These are phyloP conservation scores for Pichia kudriavzevii DNA, from an alignment of 1,139 yeast species.

Conservation along the genomic window DNA sequence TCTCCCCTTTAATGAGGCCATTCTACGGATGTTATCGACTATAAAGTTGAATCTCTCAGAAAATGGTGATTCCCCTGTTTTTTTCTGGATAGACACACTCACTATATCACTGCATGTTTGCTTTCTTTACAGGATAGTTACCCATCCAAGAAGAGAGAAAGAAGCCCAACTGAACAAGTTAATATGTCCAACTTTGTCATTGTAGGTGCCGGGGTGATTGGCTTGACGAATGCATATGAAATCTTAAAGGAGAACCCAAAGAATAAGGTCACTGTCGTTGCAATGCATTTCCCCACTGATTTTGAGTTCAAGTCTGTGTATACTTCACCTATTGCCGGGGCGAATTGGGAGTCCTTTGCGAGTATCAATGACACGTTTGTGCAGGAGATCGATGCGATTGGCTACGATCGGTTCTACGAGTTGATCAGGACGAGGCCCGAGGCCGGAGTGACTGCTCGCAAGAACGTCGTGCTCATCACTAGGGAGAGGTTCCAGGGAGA, in stretches of 20 bases:
- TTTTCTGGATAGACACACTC: too few relatives aligned
- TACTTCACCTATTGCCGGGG: constrained; percentile 78
- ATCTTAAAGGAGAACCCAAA: constrained; percentile 35
- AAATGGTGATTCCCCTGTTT: too few relatives aligned
- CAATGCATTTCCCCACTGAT: constrained; percentile 52
- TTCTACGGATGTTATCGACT: too few relatives aligned
- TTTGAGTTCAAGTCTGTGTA: constrained; percentile 34
- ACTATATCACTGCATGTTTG: too few relatives aligned
- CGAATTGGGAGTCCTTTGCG: constrained; percentile 56
- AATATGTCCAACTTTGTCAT: constrained; percentile 19
- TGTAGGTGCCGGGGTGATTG: constrained; percentile 49
- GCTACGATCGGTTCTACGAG: constrained; percentile 34
- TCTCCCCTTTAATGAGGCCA: too few relatives aligned
- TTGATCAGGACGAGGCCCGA: constrained; percentile 38
- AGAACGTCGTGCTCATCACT: constrained; percentile 29
- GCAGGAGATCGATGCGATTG: constrained; percentile 36
- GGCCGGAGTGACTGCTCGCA: constrained; percentile 39
- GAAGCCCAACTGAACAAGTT: too few relatives aligned
- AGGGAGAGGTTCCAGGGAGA: constrained; percentile 21
- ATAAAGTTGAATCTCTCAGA: too few relatives aligned
- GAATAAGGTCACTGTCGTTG: constrained; percentile 41
- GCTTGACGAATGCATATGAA: constrained; percentile 52
- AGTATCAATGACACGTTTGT: constrained; percentile 28
- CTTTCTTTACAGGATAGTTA: too few relatives aligned
- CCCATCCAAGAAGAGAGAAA: too few relatives aligned